These are phyloP conservation scores for Botrytis paeoniae DNA, from an alignment of 2,329 filamentous ascomycete species.

Conservation along the genomic window DNA sequence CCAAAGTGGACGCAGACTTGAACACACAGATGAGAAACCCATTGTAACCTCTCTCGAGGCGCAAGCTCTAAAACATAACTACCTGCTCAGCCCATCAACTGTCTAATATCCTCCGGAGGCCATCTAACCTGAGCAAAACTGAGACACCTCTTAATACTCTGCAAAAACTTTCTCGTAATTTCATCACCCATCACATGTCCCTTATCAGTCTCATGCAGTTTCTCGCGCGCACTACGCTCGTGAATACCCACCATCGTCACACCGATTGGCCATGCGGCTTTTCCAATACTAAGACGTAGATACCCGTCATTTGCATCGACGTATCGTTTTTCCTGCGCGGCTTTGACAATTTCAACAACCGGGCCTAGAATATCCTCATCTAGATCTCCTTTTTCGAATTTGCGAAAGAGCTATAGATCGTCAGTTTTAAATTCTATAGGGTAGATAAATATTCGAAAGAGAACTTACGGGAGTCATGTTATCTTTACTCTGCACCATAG, in stretches of 20 bases:
- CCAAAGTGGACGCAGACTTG: not conserved
- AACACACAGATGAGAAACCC: not conserved
- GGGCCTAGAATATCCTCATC: slow-evolving; percentile 77
- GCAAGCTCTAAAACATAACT: no score
- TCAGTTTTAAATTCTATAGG: slow-evolving; percentile 19
- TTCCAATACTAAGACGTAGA: slow-evolving; percentile 86
- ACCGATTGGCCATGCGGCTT: slow-evolving; percentile 97
- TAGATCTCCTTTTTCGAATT: slow-evolving; percentile 77
- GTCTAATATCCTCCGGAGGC: slow-evolving; percentile 87
- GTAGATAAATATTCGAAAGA: not conserved
- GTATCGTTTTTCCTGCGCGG: slow-evolving; percentile 85
- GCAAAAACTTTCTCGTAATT: slow-evolving; percentile 88
- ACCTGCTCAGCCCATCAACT: slow-evolving; percentile 72
- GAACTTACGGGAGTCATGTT: slow-evolving; percentile 71
- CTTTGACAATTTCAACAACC: slow-evolving; percentile 86
- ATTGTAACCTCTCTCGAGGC: not conserved
- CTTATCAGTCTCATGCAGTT: slow-evolving; percentile 81
- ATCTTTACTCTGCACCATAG: slow-evolving; percentile 82
- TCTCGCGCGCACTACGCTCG: slow-evolving; percentile 92
- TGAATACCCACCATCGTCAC: slow-evolving; percentile 99
- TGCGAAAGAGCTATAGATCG: slow-evolving; percentile 67
- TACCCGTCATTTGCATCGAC: slow-evolving; percentile 97
- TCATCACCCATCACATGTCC: slow-evolving; percentile 98
- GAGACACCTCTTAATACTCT: slow-evolving; percentile 95
- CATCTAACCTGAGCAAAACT: slow-evolving; percentile 96